Percentiles rank a stretch among this genome's conserved stretches.
Conservation (phyloP, 495 filamentous ascomycete species). For the Viridothelium virens region DNA sequence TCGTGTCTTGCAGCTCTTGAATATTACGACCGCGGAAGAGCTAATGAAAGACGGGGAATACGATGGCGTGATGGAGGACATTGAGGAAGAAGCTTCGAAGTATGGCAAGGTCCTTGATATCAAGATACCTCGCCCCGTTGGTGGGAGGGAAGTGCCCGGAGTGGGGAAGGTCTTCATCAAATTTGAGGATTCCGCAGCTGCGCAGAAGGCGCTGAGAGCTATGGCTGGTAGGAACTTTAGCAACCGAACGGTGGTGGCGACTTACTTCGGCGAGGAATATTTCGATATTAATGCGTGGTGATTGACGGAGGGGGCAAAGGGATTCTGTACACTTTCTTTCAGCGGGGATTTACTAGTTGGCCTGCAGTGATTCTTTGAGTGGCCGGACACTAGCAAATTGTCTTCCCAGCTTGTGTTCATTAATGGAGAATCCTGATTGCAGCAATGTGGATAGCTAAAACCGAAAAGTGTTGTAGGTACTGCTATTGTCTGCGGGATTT, state of each 20-base stretch:
- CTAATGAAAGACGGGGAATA: conserved; percentile 90
- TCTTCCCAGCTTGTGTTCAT: no score
- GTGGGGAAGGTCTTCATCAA: conserved; percentile 98
- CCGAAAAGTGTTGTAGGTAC: neutral
- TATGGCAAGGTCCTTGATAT: conserved; percentile 75
- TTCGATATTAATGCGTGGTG: conserved; percentile 33
- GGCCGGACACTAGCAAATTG: no score
- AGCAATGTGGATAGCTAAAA: neutral
- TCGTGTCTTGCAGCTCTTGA: conserved; percentile 82
- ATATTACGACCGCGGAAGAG: conserved; percentile 97
- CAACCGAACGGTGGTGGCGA: conserved; percentile 90
- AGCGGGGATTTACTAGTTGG: no score
- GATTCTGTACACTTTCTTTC: neutral
- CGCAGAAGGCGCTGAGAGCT: conserved; percentile 74
- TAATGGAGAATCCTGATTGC: neutral
- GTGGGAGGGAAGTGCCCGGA: conserved; percentile 72
- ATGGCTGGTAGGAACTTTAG: conserved; percentile 92
- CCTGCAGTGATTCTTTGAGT: no score
- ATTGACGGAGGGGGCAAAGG: neutral
- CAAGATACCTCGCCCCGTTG: conserved; percentile 83
- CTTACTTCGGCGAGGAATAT: conserved; percentile 74
- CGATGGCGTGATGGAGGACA: conserved; percentile 91
- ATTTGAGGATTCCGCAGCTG: conserved; percentile 68
- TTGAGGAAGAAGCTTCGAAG: conserved; percentile 84
- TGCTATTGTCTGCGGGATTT: no score